phyloP scores from a whole-genome alignment of 495 filamentous ascomycete species.

The Neurospora sp. region DNA sequence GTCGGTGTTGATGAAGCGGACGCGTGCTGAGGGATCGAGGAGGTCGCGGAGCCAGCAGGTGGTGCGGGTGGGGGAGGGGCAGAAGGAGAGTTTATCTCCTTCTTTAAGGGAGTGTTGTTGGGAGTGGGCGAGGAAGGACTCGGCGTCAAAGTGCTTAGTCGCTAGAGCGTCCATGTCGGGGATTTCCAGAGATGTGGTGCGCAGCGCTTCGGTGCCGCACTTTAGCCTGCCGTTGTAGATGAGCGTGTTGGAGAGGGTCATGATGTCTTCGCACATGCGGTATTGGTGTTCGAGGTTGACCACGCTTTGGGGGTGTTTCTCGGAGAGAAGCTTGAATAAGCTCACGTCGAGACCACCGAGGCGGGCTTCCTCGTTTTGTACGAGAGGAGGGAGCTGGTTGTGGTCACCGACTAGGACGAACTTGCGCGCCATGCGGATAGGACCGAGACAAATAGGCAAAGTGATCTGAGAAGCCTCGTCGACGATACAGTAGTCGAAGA shows the following conservation, averaged over 20 bases:
- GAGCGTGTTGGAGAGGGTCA: slow-evolving; percentile 83
- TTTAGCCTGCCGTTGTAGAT: slow-evolving; percentile 86
- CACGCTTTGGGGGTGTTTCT: slow-evolving; percentile 74
- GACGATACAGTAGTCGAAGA: slow-evolving; percentile 96
- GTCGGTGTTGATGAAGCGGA: slow-evolving; percentile 85
- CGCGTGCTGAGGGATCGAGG: slow-evolving; percentile 55
- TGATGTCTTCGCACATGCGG: slow-evolving; percentile 94
- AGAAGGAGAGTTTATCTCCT: slow-evolving; percentile 28
- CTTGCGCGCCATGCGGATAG: slow-evolving; percentile 83
- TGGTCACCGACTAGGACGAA: slow-evolving; percentile 96
- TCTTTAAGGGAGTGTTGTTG: neutral
- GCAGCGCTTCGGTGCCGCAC: slow-evolving; percentile 72
- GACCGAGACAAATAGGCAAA: slow-evolving; percentile 83
- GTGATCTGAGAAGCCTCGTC: slow-evolving; percentile 98
- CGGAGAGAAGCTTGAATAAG: slow-evolving; percentile 85
- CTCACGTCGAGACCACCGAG: slow-evolving; percentile 84
- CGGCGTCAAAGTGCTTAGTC: slow-evolving; percentile 43
- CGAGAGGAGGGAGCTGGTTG: slow-evolving; percentile 86
- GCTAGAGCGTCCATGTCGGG: slow-evolving; percentile 44
- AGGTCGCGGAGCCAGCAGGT: slow-evolving; percentile 80
- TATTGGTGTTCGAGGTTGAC: slow-evolving; percentile 92
- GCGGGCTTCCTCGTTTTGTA: slow-evolving; percentile 80
- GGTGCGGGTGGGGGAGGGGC: slow-evolving; percentile 35
- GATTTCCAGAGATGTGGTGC: slow-evolving; percentile 49
- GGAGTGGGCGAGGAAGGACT: slow-evolving; percentile 19